phyloP scores from a whole-genome alignment of 73 alveolate genomes.

The Loxodes magnus region DNA sequence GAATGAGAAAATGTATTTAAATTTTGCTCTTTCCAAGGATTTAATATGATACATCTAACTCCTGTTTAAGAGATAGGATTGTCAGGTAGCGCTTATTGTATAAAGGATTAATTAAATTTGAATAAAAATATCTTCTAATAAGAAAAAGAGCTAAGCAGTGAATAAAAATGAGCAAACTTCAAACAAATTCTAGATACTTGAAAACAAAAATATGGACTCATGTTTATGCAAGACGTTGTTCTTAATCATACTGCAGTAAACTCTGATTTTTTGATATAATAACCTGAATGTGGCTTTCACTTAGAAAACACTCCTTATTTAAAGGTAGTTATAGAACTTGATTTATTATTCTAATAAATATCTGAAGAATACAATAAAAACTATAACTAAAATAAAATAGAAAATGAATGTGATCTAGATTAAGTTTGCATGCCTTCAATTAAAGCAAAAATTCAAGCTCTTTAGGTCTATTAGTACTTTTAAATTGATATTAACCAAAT shows the following conservation, averaged over 20 bases:
- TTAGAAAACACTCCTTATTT: constrained; percentile 62
- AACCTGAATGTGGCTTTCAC: constrained; percentile 75
- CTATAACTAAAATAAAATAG: constrained; percentile 46
- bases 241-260: constrained; percentile 77
- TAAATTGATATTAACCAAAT: constrained; percentile 14
- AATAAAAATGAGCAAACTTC: too few species aligned
- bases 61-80: constrained; percentile 65
- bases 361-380: constrained; percentile 45
- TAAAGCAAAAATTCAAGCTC: constrained; percentile 9
- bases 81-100: constrained; percentile 55
- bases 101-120: constrained; percentile 48
- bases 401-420: constrained; percentile 51
- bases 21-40: constrained; percentile 45
- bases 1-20: constrained; percentile 35
- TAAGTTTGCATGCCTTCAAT: constrained; percentile 29
- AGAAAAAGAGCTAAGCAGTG: too few species aligned
- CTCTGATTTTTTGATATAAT: constrained; percentile 53
- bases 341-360: constrained; percentile 41
- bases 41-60: constrained; percentile 66
- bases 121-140: constrained; percentile 58
- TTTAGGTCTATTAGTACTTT: constrained; percentile 35
- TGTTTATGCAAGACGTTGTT: constrained; percentile 61
- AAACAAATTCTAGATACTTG: too few species aligned
- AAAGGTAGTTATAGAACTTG: constrained; percentile 59
- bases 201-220: constrained; percentile 23